Evolutionary conservation across 257 asterid species (phyloP).

Genomic region (Ilex aquifolium): DNA sequence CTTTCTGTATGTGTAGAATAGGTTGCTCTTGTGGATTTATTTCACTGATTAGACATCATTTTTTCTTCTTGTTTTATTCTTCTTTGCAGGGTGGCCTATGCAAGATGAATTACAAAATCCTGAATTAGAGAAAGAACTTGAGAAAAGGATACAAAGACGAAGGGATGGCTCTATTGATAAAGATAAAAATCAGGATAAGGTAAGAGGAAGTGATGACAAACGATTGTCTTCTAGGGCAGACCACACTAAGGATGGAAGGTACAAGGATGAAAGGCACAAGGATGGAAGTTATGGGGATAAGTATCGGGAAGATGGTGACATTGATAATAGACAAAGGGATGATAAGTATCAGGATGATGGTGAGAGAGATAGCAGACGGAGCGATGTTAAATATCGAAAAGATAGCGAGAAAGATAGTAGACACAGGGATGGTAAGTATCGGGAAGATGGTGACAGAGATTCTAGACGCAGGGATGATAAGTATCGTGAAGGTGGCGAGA

Average conservation of each 20-base stretch:
- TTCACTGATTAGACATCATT: constrained; percentile 4
- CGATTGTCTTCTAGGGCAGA: constrained; percentile 57
- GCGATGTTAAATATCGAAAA: constrained; percentile 54
- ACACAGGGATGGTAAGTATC: constrained; percentile 42
- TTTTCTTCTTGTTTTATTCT: constrained; percentile 15
- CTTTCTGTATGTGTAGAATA: no score
- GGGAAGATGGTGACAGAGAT: constrained; percentile 60
- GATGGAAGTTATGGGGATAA: constrained; percentile 31
- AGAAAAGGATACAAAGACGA: constrained; percentile 51
- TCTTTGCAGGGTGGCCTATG: constrained; percentile 38
- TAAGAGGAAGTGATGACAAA: constrained; percentile 53
- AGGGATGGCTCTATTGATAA: constrained; percentile 60
- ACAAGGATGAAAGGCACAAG: constrained; percentile 60
- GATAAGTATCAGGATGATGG: constrained; percentile 57
- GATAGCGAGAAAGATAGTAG: constrained; percentile 54
- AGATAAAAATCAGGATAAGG: constrained; percentile 52
- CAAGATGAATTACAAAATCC: constrained; percentile 44
- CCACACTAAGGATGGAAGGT: constrained; percentile 58
- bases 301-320: constrained; percentile 8
- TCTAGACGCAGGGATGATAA: constrained; percentile 49
- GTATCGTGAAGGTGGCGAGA: constrained; percentile 49
- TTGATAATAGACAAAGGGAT: constrained; percentile 11
- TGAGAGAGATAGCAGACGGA: constrained; percentile 55
- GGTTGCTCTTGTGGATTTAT: no score
- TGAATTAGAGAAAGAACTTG: constrained; percentile 60